Conservation (phyloP, 2,329 filamentous ascomycete genomes). For the Fusarium sambucinum region DNA sequence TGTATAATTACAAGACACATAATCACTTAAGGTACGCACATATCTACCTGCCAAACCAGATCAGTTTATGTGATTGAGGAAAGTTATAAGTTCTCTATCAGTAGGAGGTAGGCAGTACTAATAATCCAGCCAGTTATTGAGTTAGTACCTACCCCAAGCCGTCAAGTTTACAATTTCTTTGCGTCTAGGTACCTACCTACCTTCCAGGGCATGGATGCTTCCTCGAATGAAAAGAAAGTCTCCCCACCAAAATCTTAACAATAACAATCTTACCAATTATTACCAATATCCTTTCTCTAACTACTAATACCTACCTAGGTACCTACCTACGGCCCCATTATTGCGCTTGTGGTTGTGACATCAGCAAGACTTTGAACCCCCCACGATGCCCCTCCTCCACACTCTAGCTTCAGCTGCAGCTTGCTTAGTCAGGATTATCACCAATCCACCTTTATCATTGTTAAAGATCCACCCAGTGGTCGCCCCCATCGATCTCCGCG, state of each 20-base stretch:
- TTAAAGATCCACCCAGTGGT: conserved; percentile 28
- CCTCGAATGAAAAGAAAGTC: too few relatives aligned
- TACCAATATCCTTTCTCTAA: conserved; percentile 3
- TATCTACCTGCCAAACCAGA: too few relatives aligned
- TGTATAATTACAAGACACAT: neutral
- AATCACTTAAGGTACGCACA: neutral
- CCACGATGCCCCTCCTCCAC: conserved; percentile 36
- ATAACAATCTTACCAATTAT: conserved; percentile 21
- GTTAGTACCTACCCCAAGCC: neutral
- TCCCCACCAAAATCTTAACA: neutral
- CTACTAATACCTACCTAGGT: neutral
- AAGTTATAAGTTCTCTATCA: neutral
- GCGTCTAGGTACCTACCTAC: neutral
- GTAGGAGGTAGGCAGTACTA: neutral
- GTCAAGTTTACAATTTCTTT: conserved; percentile 1
- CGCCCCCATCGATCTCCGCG: conserved; percentile 19
- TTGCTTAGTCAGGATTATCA: conserved; percentile 38
- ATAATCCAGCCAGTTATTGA: neutral
- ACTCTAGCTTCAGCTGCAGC: conserved; percentile 17
- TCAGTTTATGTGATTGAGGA: neutral
- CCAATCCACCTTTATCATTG: conserved; percentile 5
- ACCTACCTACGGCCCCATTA: neutral
- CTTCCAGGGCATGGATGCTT: neutral
- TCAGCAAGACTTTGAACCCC: conserved; percentile 8
- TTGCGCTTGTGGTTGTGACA: conserved; percentile 14